A percentile compares a stretch with the other conserved stretches of the same genome.
Evolutionary conservation across 164 flowering plant genomes (phyloP).

Genomic region (Chimonanthus praecox): DNA sequence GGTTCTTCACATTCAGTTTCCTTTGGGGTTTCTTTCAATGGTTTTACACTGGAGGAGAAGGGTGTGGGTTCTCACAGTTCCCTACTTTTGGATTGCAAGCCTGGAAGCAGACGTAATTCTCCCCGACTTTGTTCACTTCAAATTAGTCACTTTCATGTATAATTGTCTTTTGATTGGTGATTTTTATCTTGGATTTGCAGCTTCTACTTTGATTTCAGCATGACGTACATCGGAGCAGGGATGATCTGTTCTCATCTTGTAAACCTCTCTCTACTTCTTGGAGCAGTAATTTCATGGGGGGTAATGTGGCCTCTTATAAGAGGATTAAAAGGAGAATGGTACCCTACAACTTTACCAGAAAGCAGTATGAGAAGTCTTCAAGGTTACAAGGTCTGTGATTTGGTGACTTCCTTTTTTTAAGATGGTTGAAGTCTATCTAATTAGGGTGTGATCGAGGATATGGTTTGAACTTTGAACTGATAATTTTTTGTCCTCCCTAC

Average conservation of each 20-base stretch:
- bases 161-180: background rate
- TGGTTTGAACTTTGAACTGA: background rate
- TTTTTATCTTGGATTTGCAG: conserved; percentile 34
- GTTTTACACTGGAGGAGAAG: conserved; percentile 19
- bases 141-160: background rate
- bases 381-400: conserved; percentile 71
- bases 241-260: conserved; percentile 90
- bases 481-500: background rate
- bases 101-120: conserved; percentile 14
- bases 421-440: background rate
- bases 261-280: conserved; percentile 77
- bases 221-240: conserved; percentile 87
- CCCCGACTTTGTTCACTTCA: background rate
- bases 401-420: background rate
- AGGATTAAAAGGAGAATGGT: conserved; percentile 74
- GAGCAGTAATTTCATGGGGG: conserved; percentile 90
- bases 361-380: conserved; percentile 83
- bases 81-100: conserved; percentile 20
- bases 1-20: conserved; percentile 14
- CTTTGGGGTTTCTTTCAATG: conserved; percentile 20
- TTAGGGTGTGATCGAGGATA: background rate
- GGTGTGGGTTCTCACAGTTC: conserved; percentile 20
- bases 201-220: conserved; percentile 77
- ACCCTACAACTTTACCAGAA: conserved; percentile 39
- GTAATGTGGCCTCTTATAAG: conserved; percentile 88